These are phyloP conservation scores for Zygosaccharomyces bailii DNA, from an alignment of 805 yeast species.

Conservation along the genomic window DNA sequence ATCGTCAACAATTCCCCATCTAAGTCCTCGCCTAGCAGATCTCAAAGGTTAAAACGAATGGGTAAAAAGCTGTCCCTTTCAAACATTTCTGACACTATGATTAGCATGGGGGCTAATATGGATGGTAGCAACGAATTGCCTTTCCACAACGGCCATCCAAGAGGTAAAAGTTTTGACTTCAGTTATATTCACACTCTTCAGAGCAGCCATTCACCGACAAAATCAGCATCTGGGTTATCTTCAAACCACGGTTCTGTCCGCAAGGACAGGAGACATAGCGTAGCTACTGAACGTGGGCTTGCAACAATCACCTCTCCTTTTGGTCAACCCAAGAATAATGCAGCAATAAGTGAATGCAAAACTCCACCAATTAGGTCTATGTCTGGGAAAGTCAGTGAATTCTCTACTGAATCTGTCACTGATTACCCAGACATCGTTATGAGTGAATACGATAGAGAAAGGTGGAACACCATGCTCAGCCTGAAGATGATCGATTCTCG, in stretches of 20 bases:
- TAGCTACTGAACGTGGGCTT: constrained; percentile 13
- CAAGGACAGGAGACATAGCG: constrained; percentile 20
- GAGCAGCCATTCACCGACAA: constrained; percentile 34
- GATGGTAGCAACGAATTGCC: constrained; percentile 10
- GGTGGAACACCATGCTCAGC: constrained; percentile 29
- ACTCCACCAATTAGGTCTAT: constrained; percentile 6
- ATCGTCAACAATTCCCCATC: constrained; percentile 16
- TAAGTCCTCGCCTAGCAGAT: constrained; percentile 31
- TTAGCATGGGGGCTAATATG: constrained; percentile 9
- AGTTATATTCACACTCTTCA: constrained; percentile 33
- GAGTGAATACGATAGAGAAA: constrained; percentile 38
- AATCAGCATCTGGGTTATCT: constrained; percentile 24
- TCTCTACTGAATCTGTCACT: constrained; percentile 17
- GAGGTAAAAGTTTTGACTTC: constrained; percentile 34
- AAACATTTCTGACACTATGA: constrained; percentile 28
- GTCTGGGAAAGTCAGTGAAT: constrained; percentile 9
- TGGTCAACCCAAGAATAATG: not conserved
- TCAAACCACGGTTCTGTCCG: constrained; percentile 9
- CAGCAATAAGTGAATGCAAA: constrained; percentile 4
- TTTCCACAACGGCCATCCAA: constrained; percentile 16
- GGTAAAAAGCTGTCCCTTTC: constrained; percentile 34
- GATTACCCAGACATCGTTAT: constrained; percentile 28
- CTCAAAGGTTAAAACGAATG: constrained; percentile 28
- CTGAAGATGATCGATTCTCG: constrained; percentile 9
- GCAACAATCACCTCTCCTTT: constrained; percentile 6